These are phyloP conservation scores for Alternaria gaisen DNA, from an alignment of 2,329 filamentous ascomycete genomes.

Conservation along the genomic window DNA sequence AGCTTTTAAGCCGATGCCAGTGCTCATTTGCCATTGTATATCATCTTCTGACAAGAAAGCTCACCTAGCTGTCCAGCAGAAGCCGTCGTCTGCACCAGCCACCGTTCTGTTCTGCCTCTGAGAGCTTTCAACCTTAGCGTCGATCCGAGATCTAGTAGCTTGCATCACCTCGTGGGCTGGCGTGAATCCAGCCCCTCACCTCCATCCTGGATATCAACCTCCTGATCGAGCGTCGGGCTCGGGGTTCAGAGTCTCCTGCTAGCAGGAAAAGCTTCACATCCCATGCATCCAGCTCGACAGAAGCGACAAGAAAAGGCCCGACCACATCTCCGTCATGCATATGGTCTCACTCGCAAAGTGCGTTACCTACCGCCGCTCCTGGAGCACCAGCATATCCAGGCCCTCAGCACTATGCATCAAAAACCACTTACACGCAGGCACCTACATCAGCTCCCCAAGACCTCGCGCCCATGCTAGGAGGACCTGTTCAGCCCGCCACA, in stretches of 20 bases:
- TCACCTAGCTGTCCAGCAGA: too few species aligned
- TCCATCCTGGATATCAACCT: conserved; percentile 95
- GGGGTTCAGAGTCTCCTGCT: conserved; percentile 73
- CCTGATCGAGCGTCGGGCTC: conserved; percentile 77
- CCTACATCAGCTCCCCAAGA: conserved; percentile 37
- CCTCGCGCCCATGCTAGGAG: conserved; percentile 45
- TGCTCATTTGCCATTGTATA: too few species aligned
- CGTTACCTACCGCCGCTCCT: conserved; percentile 42
- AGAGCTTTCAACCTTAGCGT: too few species aligned
- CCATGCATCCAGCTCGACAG: conserved; percentile 50
- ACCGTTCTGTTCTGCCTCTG: too few species aligned
- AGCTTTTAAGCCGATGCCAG: too few species aligned
- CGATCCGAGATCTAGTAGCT: too few species aligned
- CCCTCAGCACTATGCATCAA: conserved; percentile 41
- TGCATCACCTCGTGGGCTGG: conserved; percentile 51
- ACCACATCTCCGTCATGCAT: conserved; percentile 49
- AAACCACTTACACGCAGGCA: conserved; percentile 38
- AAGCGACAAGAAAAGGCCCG: conserved; percentile 52
- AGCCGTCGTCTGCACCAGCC: too few species aligned
- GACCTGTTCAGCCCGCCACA: conserved; percentile 49
- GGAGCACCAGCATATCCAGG: conserved; percentile 45
- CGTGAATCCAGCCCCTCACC: conserved; percentile 56
- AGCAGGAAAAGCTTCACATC: conserved; percentile 56
- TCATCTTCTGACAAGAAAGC: too few species aligned
- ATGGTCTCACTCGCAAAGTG: conserved; percentile 45